Percentiles rank a stretch among this genome's conserved stretches.
Conservation (phyloP, 73 alveolate genomes). For the Uronychia binucleata region DNA sequence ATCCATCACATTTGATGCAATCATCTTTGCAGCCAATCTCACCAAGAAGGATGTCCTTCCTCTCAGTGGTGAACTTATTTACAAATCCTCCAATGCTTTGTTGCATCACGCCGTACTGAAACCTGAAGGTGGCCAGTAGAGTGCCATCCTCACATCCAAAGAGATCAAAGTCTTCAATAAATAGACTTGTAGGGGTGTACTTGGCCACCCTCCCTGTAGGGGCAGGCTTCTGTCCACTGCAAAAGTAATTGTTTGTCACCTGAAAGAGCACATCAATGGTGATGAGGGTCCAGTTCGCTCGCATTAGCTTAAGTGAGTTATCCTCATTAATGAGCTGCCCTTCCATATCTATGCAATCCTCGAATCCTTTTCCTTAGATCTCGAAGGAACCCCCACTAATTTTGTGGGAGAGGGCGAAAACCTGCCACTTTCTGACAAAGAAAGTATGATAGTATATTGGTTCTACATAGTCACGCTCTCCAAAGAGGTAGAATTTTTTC, state of each 20-base stretch:
- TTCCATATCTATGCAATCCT: too few species aligned
- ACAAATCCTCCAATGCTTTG: constrained; percentile 19
- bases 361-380: not conserved
- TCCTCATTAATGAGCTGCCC: too few species aligned
- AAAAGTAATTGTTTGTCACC: constrained; percentile 1
- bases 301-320: too few species aligned
- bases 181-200: constrained; percentile 1
- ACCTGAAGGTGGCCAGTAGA: constrained; percentile 15
- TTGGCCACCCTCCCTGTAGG: constrained; percentile 43
- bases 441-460: constrained; percentile 27
- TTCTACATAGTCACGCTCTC: not conserved
- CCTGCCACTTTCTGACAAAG: constrained; percentile 38
- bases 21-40: constrained; percentile 31
- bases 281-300: not conserved
- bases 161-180: constrained; percentile 20
- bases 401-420: not conserved
- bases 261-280: constrained; percentile 13
- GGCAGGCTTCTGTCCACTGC: constrained; percentile 20
- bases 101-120: constrained; percentile 25
- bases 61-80: constrained; percentile 15
- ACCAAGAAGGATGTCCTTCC: constrained; percentile 23
- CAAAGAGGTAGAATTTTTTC: constrained; percentile 27
- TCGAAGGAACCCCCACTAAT: not conserved
- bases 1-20: constrained; percentile 35
- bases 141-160: constrained; percentile 30